Evolutionary conservation across 106 monocot genomes (phyloP).

Genomic region (Iris macrosiphon): DNA sequence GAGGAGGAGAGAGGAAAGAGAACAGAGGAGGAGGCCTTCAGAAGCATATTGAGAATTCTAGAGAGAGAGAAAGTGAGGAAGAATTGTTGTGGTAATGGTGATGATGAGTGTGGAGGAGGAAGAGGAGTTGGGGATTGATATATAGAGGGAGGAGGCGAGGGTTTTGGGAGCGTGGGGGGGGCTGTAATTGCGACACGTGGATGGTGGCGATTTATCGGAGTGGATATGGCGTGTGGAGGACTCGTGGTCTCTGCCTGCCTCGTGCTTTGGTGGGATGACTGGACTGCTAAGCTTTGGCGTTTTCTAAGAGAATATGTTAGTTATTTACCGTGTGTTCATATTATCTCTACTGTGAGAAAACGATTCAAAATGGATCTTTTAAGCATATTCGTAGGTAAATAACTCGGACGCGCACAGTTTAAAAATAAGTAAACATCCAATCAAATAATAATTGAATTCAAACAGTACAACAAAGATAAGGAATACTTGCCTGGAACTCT

Average conservation of each 20-base stretch:
- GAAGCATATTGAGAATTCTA: conserved; percentile 15
- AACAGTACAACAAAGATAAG: no score
- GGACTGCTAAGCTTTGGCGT: no score
- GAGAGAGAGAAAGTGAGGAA: background rate
- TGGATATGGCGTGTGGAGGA: conserved; percentile 36
- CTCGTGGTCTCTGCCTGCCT: conserved; percentile 29
- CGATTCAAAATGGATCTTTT: no score
- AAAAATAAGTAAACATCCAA: no score
- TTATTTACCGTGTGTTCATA: no score
- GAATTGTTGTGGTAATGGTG: background rate
- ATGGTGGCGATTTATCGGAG: conserved; percentile 8
- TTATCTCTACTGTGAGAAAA: no score
- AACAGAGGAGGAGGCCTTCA: conserved; percentile 10
- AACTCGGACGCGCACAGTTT: no score
- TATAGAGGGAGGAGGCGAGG: background rate
- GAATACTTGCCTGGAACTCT: no score
- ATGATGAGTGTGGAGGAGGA: background rate
- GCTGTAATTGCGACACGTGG: conserved; percentile 10
- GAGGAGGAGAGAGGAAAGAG: conserved; percentile 7
- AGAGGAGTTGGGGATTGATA: background rate
- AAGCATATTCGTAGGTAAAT: no score
- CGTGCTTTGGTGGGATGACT: no score
- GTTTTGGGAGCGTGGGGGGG: background rate
- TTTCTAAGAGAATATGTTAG: no score
- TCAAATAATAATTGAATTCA: no score